Conservation (phyloP, 2,329 filamentous ascomycete genomes). For the Aspergillus neotritici region DNA sequence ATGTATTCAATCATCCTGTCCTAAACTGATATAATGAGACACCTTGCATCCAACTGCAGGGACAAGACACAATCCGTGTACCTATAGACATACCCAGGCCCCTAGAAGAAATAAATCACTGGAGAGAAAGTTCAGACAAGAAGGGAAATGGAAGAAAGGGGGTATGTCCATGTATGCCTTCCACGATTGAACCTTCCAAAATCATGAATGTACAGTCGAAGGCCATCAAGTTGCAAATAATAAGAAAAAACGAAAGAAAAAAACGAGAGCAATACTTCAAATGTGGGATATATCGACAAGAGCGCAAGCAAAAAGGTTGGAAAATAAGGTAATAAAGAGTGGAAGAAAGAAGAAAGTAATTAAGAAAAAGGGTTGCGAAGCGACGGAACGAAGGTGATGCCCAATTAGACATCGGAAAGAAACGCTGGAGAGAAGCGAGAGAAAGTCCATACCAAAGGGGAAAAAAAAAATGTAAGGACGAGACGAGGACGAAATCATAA, state of each 20-base stretch:
- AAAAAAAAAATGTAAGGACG: neutral
- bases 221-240: neutral
- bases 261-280: neutral
- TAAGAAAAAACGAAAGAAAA: neutral
- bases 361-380: neutral
- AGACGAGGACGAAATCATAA: neutral
- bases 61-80: slow-evolving; percentile 3
- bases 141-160: neutral
- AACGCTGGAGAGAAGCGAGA: neutral
- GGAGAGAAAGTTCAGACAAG: neutral
- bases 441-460: too few species aligned
- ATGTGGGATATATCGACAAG: too few species aligned
- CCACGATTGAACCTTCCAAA: too few species aligned
- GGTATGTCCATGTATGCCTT: too few species aligned
- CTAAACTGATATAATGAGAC: neutral
- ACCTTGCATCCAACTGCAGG: slow-evolving; percentile 5
- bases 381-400: neutral
- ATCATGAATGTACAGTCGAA: too few species aligned
- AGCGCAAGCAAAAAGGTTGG: neutral
- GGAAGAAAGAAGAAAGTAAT: neutral
- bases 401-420: neutral
- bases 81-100: slow-evolving; percentile 4
- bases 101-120: neutral
- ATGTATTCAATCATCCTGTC: slow-evolving; percentile 6
- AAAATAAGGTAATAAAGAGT: neutral